phyloP scores from a whole-genome alignment of 139 green algal species.

The Tetraselmis striata region DNA sequence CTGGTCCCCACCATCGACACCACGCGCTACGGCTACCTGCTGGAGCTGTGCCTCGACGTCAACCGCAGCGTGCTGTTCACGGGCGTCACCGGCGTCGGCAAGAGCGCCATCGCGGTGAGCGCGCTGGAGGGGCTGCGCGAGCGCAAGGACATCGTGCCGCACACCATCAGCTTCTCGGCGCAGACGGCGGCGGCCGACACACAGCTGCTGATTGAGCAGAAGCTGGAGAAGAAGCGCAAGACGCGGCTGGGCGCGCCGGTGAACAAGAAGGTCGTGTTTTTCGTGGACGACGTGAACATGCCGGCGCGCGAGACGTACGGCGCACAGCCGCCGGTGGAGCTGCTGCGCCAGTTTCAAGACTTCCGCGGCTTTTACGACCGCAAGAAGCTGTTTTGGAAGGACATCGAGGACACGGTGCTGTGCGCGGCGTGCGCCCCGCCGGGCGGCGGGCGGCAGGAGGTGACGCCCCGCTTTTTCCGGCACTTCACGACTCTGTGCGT shows the following conservation, averaged over 20 bases:
- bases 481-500: slow-evolving; percentile 81
- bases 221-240: slow-evolving; percentile 81
- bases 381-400: slow-evolving; percentile 81
- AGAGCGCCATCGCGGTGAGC: slow-evolving; percentile 56
- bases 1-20: slow-evolving; percentile 77
- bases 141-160: slow-evolving; percentile 42
- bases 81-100: slow-evolving; percentile 70
- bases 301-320: slow-evolving; percentile 72
- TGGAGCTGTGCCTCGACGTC: slow-evolving; percentile 59
- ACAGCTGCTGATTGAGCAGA: slow-evolving; percentile 68
- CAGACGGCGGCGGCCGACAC: slow-evolving; percentile 68
- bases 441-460: slow-evolving; percentile 65
- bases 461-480: slow-evolving; percentile 66
- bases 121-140: slow-evolving; percentile 41
- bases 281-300: slow-evolving; percentile 90
- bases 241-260: slow-evolving; percentile 61
- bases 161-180: slow-evolving; percentile 75
- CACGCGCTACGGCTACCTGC: slow-evolving; percentile 47
- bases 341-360: slow-evolving; percentile 81
- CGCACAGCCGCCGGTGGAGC: slow-evolving; percentile 75
- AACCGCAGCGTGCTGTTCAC: slow-evolving; percentile 63
- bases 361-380: slow-evolving; percentile 74
- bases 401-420: slow-evolving; percentile 63
- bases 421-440: slow-evolving; percentile 65
- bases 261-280: slow-evolving; percentile 75